Conservation (phyloP, 768 basidiomycete genomes). For the Pleurotus citrinopileatus region DNA sequence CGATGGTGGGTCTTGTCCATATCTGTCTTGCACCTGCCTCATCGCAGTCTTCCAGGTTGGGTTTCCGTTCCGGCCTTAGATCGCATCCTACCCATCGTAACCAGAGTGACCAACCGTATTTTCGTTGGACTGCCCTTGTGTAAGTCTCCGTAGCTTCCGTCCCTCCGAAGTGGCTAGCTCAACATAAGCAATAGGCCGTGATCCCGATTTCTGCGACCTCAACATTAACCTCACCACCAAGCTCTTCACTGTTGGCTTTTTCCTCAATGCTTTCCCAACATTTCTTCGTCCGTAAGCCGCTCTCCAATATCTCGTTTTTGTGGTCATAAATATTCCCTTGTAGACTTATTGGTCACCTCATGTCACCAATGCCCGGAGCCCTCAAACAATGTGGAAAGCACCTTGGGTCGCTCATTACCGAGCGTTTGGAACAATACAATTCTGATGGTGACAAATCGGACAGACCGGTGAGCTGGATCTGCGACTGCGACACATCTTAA, state of each 20-base stretch:
- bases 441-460: neutral
- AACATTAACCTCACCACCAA: slow-evolving; percentile 11
- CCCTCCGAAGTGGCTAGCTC: neutral
- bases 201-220: slow-evolving; percentile 5
- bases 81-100: neutral
- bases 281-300: neutral
- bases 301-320: neutral
- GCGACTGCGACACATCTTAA: neutral
- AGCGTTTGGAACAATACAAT: neutral
- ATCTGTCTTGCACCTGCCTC: neutral
- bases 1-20: neutral
- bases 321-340: neutral
- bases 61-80: neutral
- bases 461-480: neutral
- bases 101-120: neutral
- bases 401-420: neutral
- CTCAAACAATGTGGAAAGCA: neutral
- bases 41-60: neutral
- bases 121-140: slow-evolving; percentile 12
- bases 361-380: neutral
- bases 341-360: neutral
- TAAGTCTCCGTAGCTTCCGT: neutral
- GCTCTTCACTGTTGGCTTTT: slow-evolving; percentile 29
- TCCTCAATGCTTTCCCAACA: neutral
- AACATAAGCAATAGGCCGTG: neutral